These are phyloP conservation scores for Malbranchea zuffiana DNA, from an alignment of 2,329 filamentous ascomycete genomes.

Conservation along the genomic window DNA sequence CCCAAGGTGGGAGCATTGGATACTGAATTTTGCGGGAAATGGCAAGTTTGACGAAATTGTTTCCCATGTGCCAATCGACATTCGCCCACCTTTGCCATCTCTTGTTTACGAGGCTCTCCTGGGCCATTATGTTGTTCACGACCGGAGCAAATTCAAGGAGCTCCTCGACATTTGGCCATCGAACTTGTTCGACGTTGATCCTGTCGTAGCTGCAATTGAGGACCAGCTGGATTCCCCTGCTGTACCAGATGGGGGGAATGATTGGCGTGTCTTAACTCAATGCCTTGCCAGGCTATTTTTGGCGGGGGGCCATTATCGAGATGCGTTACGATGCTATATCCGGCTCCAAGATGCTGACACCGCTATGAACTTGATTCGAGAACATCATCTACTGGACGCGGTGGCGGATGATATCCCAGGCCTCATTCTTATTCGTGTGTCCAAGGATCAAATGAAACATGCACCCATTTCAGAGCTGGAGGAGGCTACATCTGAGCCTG, in stretches of 20 bases:
- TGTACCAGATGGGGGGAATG: conserved; percentile 63
- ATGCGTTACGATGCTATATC: conserved; percentile 83
- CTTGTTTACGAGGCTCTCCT: conserved; percentile 82
- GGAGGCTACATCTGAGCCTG: conserved; percentile 68
- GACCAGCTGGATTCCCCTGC: conserved; percentile 69
- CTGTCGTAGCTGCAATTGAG: conserved; percentile 67
- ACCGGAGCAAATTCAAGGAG: conserved; percentile 64
- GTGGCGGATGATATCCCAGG: conserved; percentile 82
- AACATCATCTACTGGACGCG: conserved; percentile 81
- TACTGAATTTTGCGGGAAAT: conserved; percentile 79
- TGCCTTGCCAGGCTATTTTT: conserved; percentile 76
- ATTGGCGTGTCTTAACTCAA: conserved; percentile 86
- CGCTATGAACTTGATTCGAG: conserved; percentile 72
- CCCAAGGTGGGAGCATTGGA: conserved; percentile 87
- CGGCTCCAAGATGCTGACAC: conserved; percentile 83
- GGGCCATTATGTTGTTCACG: conserved; percentile 71
- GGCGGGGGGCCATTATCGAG: conserved; percentile 65
- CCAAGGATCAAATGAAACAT: conserved; percentile 54
- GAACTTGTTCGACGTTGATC: conserved; percentile 69
- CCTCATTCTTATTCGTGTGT: conserved; percentile 78
- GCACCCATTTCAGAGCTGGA: conserved; percentile 63
- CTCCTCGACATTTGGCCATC: conserved; percentile 74
- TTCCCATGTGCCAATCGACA: conserved; percentile 65
- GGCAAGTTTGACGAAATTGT: conserved; percentile 85
- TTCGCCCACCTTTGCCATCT: conserved; percentile 67